Conservation (phyloP, 176 grass and related monocot species). For the Chrysopogon serrulatus region DNA sequence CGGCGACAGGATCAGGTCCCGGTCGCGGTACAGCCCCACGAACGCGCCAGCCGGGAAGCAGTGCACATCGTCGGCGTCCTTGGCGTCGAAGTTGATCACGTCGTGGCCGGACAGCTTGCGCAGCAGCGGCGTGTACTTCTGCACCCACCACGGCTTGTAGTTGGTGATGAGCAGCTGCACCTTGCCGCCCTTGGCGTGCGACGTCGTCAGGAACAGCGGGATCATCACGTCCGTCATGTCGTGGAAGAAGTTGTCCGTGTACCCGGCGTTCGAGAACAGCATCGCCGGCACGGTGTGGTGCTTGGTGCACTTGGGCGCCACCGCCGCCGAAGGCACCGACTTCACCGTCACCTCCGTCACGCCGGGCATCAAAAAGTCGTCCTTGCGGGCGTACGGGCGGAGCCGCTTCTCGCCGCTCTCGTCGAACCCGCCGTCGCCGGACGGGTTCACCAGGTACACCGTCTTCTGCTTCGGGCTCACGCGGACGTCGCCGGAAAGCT, state of each 20-base stretch:
- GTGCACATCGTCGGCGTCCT: conserved; percentile 44
- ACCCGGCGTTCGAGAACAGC: conserved; percentile 60
- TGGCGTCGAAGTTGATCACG: conserved; percentile 59
- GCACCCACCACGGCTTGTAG: conserved; percentile 62
- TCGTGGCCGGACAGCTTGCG: conserved; percentile 53
- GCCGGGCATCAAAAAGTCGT: conserved; percentile 41
- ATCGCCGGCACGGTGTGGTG: conserved; percentile 43
- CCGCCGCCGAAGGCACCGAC: conserved; percentile 3
- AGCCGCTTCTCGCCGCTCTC: conserved; percentile 34
- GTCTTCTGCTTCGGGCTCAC: conserved; percentile 52
- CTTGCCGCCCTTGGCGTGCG: conserved; percentile 56
- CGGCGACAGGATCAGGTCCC: conserved; percentile 71
- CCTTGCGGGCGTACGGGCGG: conserved; percentile 58
- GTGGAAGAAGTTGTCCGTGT: conserved; percentile 89
- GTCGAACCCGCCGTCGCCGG: conserved; percentile 21
- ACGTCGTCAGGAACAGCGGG: conserved; percentile 58
- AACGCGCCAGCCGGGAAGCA: conserved; percentile 45
- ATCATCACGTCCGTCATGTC: conserved; percentile 63
- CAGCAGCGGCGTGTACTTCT: conserved; percentile 58
- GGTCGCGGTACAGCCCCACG: conserved; percentile 54
- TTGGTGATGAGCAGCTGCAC: conserved; percentile 68
- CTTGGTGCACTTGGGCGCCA: conserved; percentile 38
- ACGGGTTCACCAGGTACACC: conserved; percentile 40
- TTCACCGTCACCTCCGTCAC: conserved; percentile 59
- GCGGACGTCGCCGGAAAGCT: conserved; percentile 61